These are phyloP conservation scores for Phyllostachys edulis DNA, from an alignment of 176 grass and related monocot species.

Conservation along the genomic window DNA sequence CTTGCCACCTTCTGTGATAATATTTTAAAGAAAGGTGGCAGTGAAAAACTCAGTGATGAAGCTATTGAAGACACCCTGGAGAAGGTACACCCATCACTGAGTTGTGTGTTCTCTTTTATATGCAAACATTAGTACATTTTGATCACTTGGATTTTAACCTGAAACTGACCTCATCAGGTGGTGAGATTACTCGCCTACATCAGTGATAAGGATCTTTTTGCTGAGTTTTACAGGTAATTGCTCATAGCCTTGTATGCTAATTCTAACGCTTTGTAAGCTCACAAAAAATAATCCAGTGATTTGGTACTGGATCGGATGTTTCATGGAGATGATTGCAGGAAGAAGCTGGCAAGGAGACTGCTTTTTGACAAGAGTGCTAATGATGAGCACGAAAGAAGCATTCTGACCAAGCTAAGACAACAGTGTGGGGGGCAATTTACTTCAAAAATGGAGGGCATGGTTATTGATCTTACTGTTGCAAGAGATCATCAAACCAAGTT, in stretches of 20 bases:
- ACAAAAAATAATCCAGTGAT: not conserved
- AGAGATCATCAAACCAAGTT: constrained; percentile 83
- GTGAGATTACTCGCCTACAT: constrained; percentile 95
- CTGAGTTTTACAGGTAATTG: constrained; percentile 84
- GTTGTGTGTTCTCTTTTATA: constrained; percentile 1
- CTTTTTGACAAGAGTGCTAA: too few species aligned
- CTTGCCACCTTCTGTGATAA: constrained; percentile 89
- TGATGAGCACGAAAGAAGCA: too few species aligned
- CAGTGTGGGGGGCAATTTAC: too few species aligned
- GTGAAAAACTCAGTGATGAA: constrained; percentile 97
- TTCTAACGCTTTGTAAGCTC: constrained; percentile 2
- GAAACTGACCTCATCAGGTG: constrained; percentile 49
- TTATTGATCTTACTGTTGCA: constrained; percentile 79
- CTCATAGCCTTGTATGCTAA: constrained; percentile 1
- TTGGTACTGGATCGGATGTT: not conserved
- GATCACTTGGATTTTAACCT: constrained; percentile 15
- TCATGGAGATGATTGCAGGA: not conserved
- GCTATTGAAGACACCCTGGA: constrained; percentile 93
- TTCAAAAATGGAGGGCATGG: constrained; percentile 63
- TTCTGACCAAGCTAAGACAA: too few species aligned
- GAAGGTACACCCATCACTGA: constrained; percentile 52
- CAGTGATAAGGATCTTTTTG: constrained; percentile 95
- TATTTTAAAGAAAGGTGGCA: constrained; percentile 92
- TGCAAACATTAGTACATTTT: constrained; percentile 2
- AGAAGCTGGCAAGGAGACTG: too few species aligned